These are phyloP conservation scores for Eutrema yunnanense DNA, from an alignment of 345 rosid genomes.

Conservation along the genomic window DNA sequence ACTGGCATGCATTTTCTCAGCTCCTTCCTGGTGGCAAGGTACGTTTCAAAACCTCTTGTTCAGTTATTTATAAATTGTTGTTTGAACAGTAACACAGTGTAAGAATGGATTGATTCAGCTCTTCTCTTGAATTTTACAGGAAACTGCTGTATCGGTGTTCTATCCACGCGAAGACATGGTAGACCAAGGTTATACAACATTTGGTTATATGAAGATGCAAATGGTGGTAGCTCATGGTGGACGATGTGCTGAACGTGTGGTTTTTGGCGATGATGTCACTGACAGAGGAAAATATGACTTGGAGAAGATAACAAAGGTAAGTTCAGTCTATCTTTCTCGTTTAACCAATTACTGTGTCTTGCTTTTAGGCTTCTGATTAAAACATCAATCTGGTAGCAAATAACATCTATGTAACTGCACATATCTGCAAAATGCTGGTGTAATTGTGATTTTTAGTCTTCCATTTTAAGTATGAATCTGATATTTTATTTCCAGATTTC, in stretches of 20 bases:
- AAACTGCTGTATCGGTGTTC: conserved; percentile 92
- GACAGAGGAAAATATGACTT: no score
- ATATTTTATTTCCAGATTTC: conserved; percentile 38
- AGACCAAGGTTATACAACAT: no score
- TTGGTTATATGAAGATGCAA: no score
- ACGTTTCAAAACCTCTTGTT: neutral
- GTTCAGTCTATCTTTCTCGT: no score
- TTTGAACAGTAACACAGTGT: neutral
- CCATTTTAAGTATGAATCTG: conserved; percentile 1
- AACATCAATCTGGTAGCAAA: neutral
- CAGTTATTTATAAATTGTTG: neutral
- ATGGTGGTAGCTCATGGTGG: no score
- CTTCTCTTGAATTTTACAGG: conserved; percentile 38
- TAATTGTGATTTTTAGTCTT: neutral
- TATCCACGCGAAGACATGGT: conserved; percentile 94
- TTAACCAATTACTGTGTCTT: neutral
- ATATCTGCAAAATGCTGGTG: neutral
- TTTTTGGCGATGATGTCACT: no score
- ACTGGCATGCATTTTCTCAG: conserved; percentile 99
- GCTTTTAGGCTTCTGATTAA: neutral
- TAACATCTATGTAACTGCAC: neutral
- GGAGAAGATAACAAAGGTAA: no score
- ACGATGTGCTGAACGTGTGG: no score
- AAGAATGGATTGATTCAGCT: neutral
- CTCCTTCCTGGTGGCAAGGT: conserved; percentile 99